Conservation (phyloP, 331 rosid species). For the Pyrus hybrid region DNA sequence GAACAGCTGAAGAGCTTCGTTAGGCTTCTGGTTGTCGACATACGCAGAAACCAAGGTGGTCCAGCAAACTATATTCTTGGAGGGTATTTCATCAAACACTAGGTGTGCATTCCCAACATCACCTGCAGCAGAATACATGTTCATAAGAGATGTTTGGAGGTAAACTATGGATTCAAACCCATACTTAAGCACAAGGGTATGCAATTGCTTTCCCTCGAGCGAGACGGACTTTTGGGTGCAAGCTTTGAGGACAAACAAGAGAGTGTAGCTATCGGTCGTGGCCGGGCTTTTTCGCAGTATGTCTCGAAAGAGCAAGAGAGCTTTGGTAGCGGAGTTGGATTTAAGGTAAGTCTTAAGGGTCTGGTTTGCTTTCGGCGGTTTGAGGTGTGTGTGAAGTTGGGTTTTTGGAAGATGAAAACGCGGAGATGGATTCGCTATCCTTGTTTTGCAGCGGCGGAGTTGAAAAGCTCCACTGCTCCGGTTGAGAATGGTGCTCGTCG, state of each 20-base stretch:
- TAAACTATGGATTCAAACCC: conserved; percentile 37
- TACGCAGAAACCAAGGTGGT: conserved; percentile 59
- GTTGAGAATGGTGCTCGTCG: conserved; percentile 21
- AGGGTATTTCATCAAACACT: conserved; percentile 45
- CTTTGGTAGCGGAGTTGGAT: conserved; percentile 24
- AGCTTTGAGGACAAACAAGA: conserved; percentile 48
- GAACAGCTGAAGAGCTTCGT: conserved; percentile 37
- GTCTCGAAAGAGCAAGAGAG: conserved; percentile 33
- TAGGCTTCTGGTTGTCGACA: conserved; percentile 40
- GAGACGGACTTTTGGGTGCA: conserved; percentile 25
- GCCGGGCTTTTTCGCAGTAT: conserved; percentile 28
- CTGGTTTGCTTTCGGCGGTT: conserved; percentile 54
- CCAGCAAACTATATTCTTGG: conserved; percentile 42
- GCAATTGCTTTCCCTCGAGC: conserved; percentile 36
- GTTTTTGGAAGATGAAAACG: not conserved
- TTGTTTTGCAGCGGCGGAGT: conserved; percentile 2
- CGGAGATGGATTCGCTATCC: not conserved
- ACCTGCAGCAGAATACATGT: conserved; percentile 22
- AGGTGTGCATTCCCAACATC: conserved; percentile 30
- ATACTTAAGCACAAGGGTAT: conserved; percentile 37
- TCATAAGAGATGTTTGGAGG: conserved; percentile 54
- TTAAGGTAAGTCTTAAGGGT: conserved; percentile 36
- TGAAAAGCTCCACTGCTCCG: conserved; percentile 30
- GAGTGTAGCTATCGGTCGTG: conserved; percentile 47
- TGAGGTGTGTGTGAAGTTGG: conserved; percentile 26